phyloP scores from a whole-genome alignment of 2,329 filamentous ascomycete genomes.

The Exophiala calicioides region DNA sequence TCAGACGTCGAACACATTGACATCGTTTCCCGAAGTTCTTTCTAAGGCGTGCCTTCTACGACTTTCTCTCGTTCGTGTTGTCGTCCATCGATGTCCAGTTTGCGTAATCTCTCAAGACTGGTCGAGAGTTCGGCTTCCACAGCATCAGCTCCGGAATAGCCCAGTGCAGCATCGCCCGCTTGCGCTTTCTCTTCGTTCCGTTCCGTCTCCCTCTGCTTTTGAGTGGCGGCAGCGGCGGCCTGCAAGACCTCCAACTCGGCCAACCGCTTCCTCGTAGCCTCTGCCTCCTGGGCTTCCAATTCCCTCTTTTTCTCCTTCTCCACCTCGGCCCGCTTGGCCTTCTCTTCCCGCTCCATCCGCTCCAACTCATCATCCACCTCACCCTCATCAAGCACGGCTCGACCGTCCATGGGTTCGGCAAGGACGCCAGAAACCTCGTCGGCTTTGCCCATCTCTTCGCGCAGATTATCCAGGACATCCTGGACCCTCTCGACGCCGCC shows the following conservation, averaged over 20 bases:
- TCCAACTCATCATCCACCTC: conserved; percentile 89
- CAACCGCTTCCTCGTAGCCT: conserved; percentile 35
- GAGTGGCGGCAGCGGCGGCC: background rate
- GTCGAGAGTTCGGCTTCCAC: conserved; percentile 22
- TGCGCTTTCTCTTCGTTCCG: conserved; percentile 1
- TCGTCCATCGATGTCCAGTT: conserved; percentile 17
- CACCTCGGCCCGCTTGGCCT: conserved; percentile 53
- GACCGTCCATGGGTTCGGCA: conserved; percentile 58
- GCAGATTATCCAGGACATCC: conserved; percentile 70
- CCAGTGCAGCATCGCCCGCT: background rate
- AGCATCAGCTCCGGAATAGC: too few species aligned
- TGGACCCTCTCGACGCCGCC: conserved; percentile 77
- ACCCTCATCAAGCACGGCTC: conserved; percentile 66
- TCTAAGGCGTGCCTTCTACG: background rate
- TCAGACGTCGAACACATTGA: too few species aligned
- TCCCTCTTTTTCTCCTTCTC: conserved; percentile 50
- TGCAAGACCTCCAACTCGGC: conserved; percentile 30
- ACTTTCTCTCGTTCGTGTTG: background rate
- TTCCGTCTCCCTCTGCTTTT: conserved; percentile 6
- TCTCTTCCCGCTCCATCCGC: conserved; percentile 65
- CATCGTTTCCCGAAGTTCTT: background rate
- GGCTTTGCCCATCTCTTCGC: conserved; percentile 76
- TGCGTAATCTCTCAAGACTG: conserved; percentile 27
- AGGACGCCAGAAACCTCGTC: conserved; percentile 82
- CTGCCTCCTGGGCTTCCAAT: conserved; percentile 27